phyloP scores from a whole-genome alignment of 208 protist species.

The Novymonas esmeraldas region DNA sequence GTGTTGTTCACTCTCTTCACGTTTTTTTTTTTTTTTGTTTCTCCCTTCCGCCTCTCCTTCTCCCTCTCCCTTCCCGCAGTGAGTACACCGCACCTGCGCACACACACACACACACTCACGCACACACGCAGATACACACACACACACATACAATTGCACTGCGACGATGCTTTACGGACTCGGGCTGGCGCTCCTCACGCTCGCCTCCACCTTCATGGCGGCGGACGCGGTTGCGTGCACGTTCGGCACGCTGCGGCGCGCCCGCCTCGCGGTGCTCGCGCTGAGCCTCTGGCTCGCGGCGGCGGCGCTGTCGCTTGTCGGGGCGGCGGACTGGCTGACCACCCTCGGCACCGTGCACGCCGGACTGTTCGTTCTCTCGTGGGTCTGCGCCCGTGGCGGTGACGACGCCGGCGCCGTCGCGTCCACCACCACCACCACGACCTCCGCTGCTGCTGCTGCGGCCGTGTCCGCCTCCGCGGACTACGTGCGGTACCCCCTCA shows the following conservation, averaged over 20 bases:
- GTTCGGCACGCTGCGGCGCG: conserved; percentile 25
- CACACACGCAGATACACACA: not conserved
- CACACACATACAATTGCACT: not conserved
- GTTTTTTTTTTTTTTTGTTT: conserved; percentile 2
- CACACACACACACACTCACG: too few species aligned
- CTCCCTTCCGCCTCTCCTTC: not conserved
- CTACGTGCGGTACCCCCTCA: conserved; percentile 57
- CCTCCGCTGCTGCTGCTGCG: too few species aligned
- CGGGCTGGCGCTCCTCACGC: conserved; percentile 36
- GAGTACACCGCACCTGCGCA: too few species aligned
- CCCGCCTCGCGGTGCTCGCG: conserved; percentile 29
- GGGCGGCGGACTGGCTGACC: conserved; percentile 45
- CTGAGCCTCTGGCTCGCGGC: conserved; percentile 42
- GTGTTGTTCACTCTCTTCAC: not conserved
- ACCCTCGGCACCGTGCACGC: conserved; percentile 38
- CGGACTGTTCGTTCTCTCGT: conserved; percentile 36
- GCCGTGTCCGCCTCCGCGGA: conserved; percentile 15
- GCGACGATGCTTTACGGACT: conserved; percentile 33
- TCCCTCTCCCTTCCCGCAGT: not conserved
- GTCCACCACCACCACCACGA: too few species aligned
- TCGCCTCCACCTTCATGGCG: conserved; percentile 73
- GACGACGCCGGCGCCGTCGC: not conserved
- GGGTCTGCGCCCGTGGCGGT: conserved; percentile 5
- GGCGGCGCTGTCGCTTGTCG: conserved; percentile 35
- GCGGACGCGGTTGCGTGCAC: conserved; percentile 61